Evolutionary conservation across 2,329 filamentous ascomycete genomes (phyloP).

Genomic region (Tothia fuscella): DNA sequence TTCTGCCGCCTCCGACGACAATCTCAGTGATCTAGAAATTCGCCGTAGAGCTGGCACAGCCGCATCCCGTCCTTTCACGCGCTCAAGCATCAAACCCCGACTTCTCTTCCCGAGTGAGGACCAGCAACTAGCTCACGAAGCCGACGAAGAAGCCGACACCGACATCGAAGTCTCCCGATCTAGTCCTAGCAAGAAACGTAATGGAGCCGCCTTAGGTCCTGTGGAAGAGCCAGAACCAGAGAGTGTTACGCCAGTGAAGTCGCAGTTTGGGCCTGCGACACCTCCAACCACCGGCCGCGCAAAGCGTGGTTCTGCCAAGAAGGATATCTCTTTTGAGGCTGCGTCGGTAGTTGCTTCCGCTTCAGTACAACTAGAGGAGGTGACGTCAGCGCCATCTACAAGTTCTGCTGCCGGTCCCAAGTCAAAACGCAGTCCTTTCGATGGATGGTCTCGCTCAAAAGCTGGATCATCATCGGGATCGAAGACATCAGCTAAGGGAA

Average conservation of each 20-base stretch:
- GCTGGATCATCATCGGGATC: slow-evolving; percentile 26
- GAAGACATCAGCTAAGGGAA: slow-evolving; percentile 28
- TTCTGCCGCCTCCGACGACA: slow-evolving; percentile 27
- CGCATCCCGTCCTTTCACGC: slow-evolving; percentile 43
- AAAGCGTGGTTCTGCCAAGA: neutral
- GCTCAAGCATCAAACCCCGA: slow-evolving; percentile 59
- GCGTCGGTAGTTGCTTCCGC: slow-evolving; percentile 14
- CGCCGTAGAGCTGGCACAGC: slow-evolving; percentile 25
- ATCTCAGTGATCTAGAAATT: slow-evolving; percentile 20
- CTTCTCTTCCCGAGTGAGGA: slow-evolving; percentile 53
- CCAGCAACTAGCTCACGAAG: slow-evolving; percentile 29
- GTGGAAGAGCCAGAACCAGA: slow-evolving; percentile 1
- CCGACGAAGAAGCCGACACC: slow-evolving; percentile 43
- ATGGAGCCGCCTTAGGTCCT: neutral
- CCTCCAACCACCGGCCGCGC: neutral
- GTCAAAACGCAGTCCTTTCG: slow-evolving; percentile 46
- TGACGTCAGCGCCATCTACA: slow-evolving; percentile 8
- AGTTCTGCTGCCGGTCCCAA: slow-evolving; percentile 3
- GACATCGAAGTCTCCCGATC: slow-evolving; percentile 32
- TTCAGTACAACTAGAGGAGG: slow-evolving; percentile 14
- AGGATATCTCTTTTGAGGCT: neutral
- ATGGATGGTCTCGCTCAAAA: slow-evolving; percentile 58
- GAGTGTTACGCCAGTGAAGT: slow-evolving; percentile 25
- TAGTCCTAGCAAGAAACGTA: neutral
- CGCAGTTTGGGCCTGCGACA: slow-evolving; percentile 19